These are phyloP conservation scores for Microcyclospora tardicrescens DNA, from an alignment of 2,329 filamentous ascomycete species.

Conservation along the genomic window DNA sequence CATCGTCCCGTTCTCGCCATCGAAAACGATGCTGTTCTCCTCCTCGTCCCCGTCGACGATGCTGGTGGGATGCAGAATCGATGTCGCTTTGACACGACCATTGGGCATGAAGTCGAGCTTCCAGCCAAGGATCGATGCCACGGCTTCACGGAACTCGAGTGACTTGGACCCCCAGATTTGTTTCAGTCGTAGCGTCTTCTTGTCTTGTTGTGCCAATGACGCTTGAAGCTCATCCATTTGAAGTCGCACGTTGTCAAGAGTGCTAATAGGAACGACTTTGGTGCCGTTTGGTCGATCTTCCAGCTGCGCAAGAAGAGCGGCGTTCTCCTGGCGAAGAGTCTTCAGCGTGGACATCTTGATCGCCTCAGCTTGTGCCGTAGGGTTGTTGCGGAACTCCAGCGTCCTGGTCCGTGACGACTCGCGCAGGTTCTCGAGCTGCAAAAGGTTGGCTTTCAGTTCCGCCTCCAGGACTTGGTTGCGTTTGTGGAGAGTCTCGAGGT, in stretches of 20 bases:
- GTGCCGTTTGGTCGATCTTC: conserved; percentile 30
- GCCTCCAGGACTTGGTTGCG: conserved; percentile 58
- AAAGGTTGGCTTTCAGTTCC: conserved; percentile 58
- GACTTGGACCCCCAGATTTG: conserved; percentile 88
- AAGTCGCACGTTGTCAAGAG: conserved; percentile 61
- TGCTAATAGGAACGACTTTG: conserved; percentile 60
- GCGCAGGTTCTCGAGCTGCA: conserved; percentile 57
- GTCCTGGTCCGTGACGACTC: conserved; percentile 66
- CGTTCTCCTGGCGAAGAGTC: conserved; percentile 71
- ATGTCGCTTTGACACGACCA: conserved; percentile 84
- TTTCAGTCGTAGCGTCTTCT: conserved; percentile 72
- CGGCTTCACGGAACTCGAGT: conserved; percentile 87
- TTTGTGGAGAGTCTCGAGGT: conserved; percentile 56
- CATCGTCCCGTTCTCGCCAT: conserved; percentile 92
- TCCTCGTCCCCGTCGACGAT: conserved; percentile 34
- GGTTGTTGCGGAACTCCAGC: conserved; percentile 80
- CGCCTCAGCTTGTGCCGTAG: conserved; percentile 71
- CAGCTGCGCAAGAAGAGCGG: conserved; percentile 57
- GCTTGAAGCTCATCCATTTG: conserved; percentile 50
- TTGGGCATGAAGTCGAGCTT: conserved; percentile 95
- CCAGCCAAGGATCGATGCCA: conserved; percentile 85
- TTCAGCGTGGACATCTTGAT: conserved; percentile 70
- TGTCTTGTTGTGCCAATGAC: conserved; percentile 53
- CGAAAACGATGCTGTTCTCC: conserved; percentile 60
- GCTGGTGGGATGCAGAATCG: conserved; percentile 56